These are phyloP conservation scores for Nidularia pulvinata DNA, from an alignment of 768 basidiomycete genomes.

Conservation along the genomic window DNA sequence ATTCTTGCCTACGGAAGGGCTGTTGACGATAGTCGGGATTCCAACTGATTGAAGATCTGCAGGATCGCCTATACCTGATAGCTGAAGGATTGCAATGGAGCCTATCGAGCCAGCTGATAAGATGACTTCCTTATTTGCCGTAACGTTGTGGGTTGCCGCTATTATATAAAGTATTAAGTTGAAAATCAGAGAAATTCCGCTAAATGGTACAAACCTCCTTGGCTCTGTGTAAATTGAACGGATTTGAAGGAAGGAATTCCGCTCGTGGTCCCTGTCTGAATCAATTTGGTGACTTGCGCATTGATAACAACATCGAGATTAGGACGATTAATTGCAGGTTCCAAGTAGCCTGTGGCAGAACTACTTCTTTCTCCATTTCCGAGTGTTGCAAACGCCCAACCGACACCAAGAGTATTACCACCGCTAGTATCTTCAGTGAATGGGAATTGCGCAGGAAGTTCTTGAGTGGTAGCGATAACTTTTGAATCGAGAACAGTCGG, in stretches of 20 bases:
- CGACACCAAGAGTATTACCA: neutral
- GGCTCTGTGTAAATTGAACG: neutral
- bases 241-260: neutral
- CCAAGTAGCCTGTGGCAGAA: neutral
- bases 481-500: constrained; percentile 21
- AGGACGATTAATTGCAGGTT: neutral
- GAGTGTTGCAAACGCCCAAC: neutral
- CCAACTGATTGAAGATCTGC: constrained; percentile 11
- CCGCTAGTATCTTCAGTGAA: neutral
- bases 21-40: constrained; percentile 8
- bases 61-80: constrained; percentile 29
- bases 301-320: neutral
- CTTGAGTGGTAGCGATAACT: neutral
- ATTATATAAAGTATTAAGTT: too few species aligned
- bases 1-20: constrained; percentile 10
- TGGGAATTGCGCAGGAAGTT: neutral
- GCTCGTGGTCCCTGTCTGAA: neutral
- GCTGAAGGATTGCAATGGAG: constrained; percentile 25
- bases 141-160: constrained; percentile 4
- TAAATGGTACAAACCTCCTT: too few species aligned
- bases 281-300: neutral
- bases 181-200: too few species aligned
- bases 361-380: neutral
- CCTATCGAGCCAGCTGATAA: constrained; percentile 29
- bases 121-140: constrained; percentile 29